Conservation (phyloP, 2,329 filamentous ascomycete genomes). For the Stagonosporopsis tanaceti region DNA sequence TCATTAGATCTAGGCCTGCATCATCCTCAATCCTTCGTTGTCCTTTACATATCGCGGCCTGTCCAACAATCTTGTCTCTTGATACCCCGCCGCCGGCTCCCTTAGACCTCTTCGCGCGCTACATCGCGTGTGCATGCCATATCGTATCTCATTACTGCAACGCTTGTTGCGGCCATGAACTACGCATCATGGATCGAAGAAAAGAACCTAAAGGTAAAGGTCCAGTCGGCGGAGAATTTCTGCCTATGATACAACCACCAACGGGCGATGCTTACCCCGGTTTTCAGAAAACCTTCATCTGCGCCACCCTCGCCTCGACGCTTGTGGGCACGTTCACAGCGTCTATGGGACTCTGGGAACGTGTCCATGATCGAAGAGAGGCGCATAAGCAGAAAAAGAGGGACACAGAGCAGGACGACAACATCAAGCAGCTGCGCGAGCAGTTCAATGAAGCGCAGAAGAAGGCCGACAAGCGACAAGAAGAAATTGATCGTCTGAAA, state of each 20-base stretch:
- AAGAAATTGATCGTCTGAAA: constrained; percentile 34
- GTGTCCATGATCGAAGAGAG: constrained; percentile 47
- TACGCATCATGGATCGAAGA: constrained; percentile 57
- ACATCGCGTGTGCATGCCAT: constrained; percentile 8
- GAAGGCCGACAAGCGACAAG: constrained; percentile 33
- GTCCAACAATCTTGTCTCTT: neutral
- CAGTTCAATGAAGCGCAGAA: constrained; percentile 43
- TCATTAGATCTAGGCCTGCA: constrained; percentile 9
- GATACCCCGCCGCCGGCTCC: constrained; percentile 15
- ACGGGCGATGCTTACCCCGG: constrained; percentile 12
- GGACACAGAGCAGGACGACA: constrained; percentile 44
- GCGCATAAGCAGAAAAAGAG: constrained; percentile 51
- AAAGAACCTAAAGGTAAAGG: constrained; percentile 52
- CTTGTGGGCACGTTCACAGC: constrained; percentile 55
- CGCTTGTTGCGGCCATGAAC: constrained; percentile 46
- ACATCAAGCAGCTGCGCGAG: constrained; percentile 45
- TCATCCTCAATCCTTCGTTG: neutral
- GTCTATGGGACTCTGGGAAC: constrained; percentile 55
- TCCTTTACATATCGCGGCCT: constrained; percentile 2
- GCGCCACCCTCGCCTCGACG: constrained; percentile 55
- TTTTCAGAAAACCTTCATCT: constrained; percentile 54
- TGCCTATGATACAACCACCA: constrained; percentile 18
- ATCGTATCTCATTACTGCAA: constrained; percentile 9
- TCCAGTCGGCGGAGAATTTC: constrained; percentile 10
- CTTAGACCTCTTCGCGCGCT: constrained; percentile 8